Evolutionary conservation across 2,329 filamentous ascomycete species (phyloP), one percentile per base, ranked within the genome.

Genomic region (Alternaria sp.): DNA sequence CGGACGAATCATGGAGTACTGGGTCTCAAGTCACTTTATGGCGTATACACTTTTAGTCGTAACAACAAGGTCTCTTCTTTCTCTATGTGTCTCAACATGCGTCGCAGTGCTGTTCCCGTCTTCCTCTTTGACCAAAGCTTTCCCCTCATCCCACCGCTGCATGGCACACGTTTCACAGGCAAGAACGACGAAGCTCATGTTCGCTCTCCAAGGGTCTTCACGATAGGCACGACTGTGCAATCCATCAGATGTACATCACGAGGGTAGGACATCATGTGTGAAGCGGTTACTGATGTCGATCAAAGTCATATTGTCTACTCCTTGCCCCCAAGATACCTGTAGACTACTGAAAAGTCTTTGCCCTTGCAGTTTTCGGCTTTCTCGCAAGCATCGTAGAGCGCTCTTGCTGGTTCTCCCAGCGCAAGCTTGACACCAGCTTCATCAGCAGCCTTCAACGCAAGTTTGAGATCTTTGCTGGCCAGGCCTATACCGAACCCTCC

Each of bases 311-410:
- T 50, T 23, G 32, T 66, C 55, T 77, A 81, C 68, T 83, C 82
- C 63, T 83, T 82, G 23, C 82, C 83, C 11, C 82, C 83, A 49
- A 85, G 70, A 64, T 83, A 84, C 62, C 82, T 79, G 70, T 86
- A 86, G 4, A 86, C 83, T 4, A 85, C 82, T 2, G 81, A 83
- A 56, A 85, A 85, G 67, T 86, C 84, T 67, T 79, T 81, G n/a
- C 81, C 81, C 70, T 83, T 84, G 69, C 82, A 81, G 55, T 81
- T 75, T 25, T 78, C 77, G 43, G 79, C 80, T 23, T 75, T 77
- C 58, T 83, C 81, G 0, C 82, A 81, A 10, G 80, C 81, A 44
- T 81, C 77, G 62, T 85, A 86, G 5, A 85, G 75, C 25, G 81
- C 78, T 67, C 78, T 80, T 11, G 84, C 84, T 25, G 79, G 69